Conservation (phyloP, 805 yeast species). For the Yamadazyma sp. region DNA sequence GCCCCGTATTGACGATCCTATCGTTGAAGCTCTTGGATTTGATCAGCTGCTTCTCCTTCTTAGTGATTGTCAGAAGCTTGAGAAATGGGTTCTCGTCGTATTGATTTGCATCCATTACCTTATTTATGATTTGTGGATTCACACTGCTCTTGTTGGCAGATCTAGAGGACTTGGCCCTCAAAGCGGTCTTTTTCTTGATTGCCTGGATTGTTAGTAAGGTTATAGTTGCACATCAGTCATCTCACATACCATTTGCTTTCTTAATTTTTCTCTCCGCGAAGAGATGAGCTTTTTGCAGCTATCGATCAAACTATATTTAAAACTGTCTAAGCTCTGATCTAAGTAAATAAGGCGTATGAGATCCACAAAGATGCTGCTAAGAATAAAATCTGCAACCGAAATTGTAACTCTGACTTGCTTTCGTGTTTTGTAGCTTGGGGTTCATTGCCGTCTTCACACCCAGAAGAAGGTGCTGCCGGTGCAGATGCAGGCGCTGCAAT, state of each 20-base stretch:
- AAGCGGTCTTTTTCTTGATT: slow-evolving; percentile 35
- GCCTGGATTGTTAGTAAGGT: slow-evolving; percentile 13
- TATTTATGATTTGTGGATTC: slow-evolving; percentile 14
- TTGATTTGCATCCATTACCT: slow-evolving; percentile 16
- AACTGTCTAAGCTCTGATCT: too few relatives aligned
- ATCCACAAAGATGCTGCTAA: too few relatives aligned
- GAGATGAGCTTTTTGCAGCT: slow-evolving; percentile 6
- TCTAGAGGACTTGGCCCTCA: slow-evolving; percentile 33
- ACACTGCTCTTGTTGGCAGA: slow-evolving; percentile 14
- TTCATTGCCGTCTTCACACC: too few relatives aligned
- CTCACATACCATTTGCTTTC: slow-evolving; percentile 14
- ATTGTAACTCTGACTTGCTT: too few relatives aligned
- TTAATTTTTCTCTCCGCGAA: slow-evolving; percentile 5
- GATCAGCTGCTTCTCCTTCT: slow-evolving; percentile 49
- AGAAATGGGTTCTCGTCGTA: slow-evolving; percentile 49
- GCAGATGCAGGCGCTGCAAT: too few relatives aligned
- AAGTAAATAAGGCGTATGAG: too few relatives aligned
- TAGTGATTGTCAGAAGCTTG: slow-evolving; percentile 51
- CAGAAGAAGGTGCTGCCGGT: too few relatives aligned
- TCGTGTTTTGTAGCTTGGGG: too few relatives aligned
- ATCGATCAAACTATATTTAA: too few relatives aligned
- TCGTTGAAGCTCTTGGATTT: slow-evolving; percentile 40
- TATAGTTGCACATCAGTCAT: background rate
- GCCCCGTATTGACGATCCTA: slow-evolving; percentile 32
- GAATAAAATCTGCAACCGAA: too few relatives aligned